Conservation (phyloP, 495 filamentous ascomycete genomes). For the Hypoxylon trugodes region DNA sequence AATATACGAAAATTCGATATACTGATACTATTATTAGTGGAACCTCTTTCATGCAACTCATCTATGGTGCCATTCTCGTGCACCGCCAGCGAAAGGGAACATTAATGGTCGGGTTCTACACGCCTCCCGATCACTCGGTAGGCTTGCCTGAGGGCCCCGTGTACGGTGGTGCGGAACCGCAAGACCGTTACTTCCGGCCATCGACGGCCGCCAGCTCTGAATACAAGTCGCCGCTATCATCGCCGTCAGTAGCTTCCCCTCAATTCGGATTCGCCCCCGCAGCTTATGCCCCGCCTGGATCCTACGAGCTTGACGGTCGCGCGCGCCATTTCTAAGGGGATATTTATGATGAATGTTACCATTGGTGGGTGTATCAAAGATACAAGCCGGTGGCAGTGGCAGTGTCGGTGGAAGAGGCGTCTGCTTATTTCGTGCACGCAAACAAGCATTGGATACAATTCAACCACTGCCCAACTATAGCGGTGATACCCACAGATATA, state of each 20-base stretch:
- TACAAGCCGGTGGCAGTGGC: too few species aligned
- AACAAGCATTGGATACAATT: too few species aligned
- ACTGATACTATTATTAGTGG: conserved; percentile 18
- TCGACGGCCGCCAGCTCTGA: conserved; percentile 20
- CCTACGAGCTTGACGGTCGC: conserved; percentile 32
- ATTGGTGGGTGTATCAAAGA: too few species aligned
- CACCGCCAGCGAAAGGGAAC: conserved; percentile 35
- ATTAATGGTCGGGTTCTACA: conserved; percentile 22
- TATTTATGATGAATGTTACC: too few species aligned
- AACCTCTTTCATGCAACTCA: conserved; percentile 31
- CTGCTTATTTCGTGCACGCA: too few species aligned
- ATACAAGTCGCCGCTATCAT: conserved; percentile 18
- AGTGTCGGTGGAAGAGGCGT: too few species aligned
- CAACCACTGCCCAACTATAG: too few species aligned
- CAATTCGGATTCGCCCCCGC: neutral
- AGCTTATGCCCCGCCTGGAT: neutral
- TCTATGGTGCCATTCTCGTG: conserved; percentile 34
- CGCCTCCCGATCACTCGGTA: conserved; percentile 12
- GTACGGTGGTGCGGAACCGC: neutral
- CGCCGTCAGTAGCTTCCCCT: neutral
- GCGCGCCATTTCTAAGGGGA: too few species aligned
- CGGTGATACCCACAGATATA: too few species aligned
- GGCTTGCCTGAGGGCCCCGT: conserved; percentile 1
- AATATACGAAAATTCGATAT: neutral
- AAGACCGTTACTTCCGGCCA: too few species aligned